Conservation (phyloP, 108 stramenopile genomes). For the Epipyxis sp. region DNA sequence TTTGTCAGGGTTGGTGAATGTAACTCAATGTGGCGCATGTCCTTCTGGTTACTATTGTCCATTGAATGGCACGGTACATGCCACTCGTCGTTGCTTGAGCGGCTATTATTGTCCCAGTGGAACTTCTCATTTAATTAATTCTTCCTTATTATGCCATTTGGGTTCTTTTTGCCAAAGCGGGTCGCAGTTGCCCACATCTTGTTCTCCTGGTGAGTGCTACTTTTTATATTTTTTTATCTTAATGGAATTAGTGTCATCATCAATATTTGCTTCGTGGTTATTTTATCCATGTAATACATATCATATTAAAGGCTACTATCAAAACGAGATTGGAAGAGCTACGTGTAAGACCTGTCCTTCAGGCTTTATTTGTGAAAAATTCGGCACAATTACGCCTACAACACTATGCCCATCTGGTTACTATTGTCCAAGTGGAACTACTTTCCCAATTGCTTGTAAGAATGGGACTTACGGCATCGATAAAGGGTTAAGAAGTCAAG, state of each 20-base stretch:
- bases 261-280: slow-evolving; percentile 19
- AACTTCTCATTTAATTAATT: not conserved
- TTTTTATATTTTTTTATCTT: slow-evolving; percentile 4
- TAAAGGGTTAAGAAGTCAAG: slow-evolving; percentile 50
- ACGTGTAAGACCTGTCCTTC: slow-evolving; percentile 42
- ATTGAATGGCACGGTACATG: slow-evolving; percentile 34
- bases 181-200: slow-evolving; percentile 43
- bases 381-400: slow-evolving; percentile 22
- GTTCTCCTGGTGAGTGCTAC: slow-evolving; percentile 40
- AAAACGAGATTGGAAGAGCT: not conserved
- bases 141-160: slow-evolving; percentile 13
- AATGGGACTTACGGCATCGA: slow-evolving; percentile 33
- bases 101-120: not conserved
- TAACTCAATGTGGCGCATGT: slow-evolving; percentile 37
- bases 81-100: not conserved
- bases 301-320: not conserved
- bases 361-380: slow-evolving; percentile 40
- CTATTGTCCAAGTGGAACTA: slow-evolving; percentile 37
- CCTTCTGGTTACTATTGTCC: slow-evolving; percentile 39
- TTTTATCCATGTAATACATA: slow-evolving; percentile 39
- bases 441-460: slow-evolving; percentile 16
- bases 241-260: not conserved
- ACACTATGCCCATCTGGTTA: slow-evolving; percentile 29
- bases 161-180: slow-evolving; percentile 37
- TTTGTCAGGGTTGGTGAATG: slow-evolving; percentile 23